phyloP scores from a whole-genome alignment of 2,329 filamentous ascomycete species.

The Fusarium subtropicale region DNA sequence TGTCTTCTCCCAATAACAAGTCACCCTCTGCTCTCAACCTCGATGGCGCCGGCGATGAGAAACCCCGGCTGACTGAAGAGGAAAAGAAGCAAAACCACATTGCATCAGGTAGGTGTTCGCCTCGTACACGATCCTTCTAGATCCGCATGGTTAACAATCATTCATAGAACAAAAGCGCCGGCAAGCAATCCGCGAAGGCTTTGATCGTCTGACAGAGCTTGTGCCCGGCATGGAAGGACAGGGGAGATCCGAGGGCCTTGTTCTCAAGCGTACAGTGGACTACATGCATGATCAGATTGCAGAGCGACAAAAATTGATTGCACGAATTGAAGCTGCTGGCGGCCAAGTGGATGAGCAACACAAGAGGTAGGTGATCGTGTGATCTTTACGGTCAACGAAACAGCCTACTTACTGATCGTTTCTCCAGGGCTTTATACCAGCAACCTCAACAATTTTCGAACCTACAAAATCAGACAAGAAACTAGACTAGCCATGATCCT shows the following conservation, averaged over 20 bases:
- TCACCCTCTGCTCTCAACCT: slow-evolving; percentile 40
- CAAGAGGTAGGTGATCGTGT: slow-evolving; percentile 54
- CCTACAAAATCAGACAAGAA: background rate
- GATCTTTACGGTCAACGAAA: background rate
- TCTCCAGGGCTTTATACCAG: slow-evolving; percentile 38
- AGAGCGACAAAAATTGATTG: slow-evolving; percentile 68
- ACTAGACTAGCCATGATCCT: background rate
- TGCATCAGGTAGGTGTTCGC: slow-evolving; percentile 54
- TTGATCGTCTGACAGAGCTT: slow-evolving; percentile 82
- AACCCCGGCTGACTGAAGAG: slow-evolving; percentile 63
- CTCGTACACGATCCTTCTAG: too few relatives aligned
- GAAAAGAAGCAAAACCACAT: slow-evolving; percentile 69
- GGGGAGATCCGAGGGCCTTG: slow-evolving; percentile 84
- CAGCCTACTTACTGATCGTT: slow-evolving; percentile 28
- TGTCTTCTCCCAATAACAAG: slow-evolving; percentile 50
- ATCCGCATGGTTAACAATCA: slow-evolving; percentile 20
- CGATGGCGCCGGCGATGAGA: slow-evolving; percentile 55
- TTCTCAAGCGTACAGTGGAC: slow-evolving; percentile 78
- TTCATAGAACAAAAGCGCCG: slow-evolving; percentile 58
- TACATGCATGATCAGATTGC: slow-evolving; percentile 71
- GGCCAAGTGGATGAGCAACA: slow-evolving; percentile 64
- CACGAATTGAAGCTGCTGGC: slow-evolving; percentile 68
- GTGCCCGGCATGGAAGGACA: slow-evolving; percentile 86
- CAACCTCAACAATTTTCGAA: slow-evolving; percentile 14
- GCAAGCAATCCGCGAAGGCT: slow-evolving; percentile 81